A percentile compares a stretch with the other conserved stretches of the same genome.
Conservation (phyloP, 2,329 filamentous ascomycete genomes). For the Tolypocladium endophyticum region DNA sequence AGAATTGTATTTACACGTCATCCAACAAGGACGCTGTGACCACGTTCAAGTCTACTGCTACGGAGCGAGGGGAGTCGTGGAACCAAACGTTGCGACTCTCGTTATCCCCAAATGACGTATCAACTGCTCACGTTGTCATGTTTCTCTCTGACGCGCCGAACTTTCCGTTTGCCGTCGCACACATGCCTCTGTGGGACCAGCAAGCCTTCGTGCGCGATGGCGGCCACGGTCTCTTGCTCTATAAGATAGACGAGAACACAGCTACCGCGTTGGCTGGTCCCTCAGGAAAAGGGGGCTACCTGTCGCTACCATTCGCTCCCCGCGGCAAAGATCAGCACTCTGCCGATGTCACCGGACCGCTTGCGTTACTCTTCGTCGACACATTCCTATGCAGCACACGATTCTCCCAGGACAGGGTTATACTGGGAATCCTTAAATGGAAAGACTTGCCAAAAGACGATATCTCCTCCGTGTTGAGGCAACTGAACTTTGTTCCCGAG, state of each 20-base stretch:
- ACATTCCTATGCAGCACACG: conserved; percentile 91
- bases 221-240: conserved; percentile 67
- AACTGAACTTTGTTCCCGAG: conserved; percentile 87
- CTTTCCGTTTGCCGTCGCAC: conserved; percentile 81
- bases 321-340: conserved; percentile 55
- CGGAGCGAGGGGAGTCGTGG: conserved; percentile 74
- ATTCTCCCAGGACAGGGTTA: conserved; percentile 83
- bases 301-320: conserved; percentile 71
- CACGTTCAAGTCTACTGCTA: conserved; percentile 78
- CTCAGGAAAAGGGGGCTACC: conserved; percentile 72
- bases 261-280: conserved; percentile 52
- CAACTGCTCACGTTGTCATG: conserved; percentile 77
- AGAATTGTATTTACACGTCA: conserved; percentile 77
- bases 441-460: conserved; percentile 63
- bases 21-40: conserved; percentile 72
- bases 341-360: conserved; percentile 67
- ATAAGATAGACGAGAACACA: conserved; percentile 87
- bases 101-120: conserved; percentile 69
- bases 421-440: conserved; percentile 81
- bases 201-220: conserved; percentile 86
- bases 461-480: conserved; percentile 63
- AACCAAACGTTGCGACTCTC: conserved; percentile 77
- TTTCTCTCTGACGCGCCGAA: conserved; percentile 78
- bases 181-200: conserved; percentile 89
- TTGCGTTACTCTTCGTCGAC: conserved; percentile 68